A percentile compares a stretch with the other conserved stretches of the same genome.
Conservation (phyloP, 139 green algal genomes). For the Picochlorum sp. region DNA sequence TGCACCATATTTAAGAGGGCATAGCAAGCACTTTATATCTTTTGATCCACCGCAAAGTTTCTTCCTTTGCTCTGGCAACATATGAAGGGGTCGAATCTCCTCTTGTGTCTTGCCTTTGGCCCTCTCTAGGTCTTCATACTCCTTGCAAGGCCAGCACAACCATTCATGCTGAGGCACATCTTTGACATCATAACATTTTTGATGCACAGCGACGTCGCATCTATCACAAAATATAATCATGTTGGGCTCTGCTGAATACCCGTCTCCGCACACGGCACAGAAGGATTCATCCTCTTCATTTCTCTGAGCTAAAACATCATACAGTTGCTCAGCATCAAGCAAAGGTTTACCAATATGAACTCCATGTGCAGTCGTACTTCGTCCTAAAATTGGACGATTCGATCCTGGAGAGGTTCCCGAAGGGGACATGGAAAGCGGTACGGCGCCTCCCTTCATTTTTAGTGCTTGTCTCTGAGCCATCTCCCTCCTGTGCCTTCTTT, state of each 20-base stretch:
- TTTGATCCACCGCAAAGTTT: slow-evolving; percentile 46
- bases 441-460: slow-evolving; percentile 54
- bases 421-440: slow-evolving; percentile 34
- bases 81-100: slow-evolving; percentile 16
- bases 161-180: slow-evolving; percentile 64
- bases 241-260: slow-evolving; percentile 56
- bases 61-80: background rate
- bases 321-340: slow-evolving; percentile 11
- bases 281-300: slow-evolving; percentile 66
- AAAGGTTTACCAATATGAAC: background rate
- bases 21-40: slow-evolving; percentile 53
- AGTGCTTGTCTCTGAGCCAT: slow-evolving; percentile 23
- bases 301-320: slow-evolving; percentile 27
- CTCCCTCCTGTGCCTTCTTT: slow-evolving; percentile 50
- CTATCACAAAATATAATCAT: slow-evolving; percentile 87
- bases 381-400: slow-evolving; percentile 14
- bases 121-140: slow-evolving; percentile 47
- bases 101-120: slow-evolving; percentile 19
- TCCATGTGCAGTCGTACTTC: background rate
- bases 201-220: slow-evolving; percentile 85
- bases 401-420: slow-evolving; percentile 12
- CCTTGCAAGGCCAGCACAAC: slow-evolving; percentile 80
- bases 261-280: slow-evolving; percentile 78
- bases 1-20: slow-evolving; percentile 68
- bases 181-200: slow-evolving; percentile 69